Conservation (phyloP, 2,329 filamentous ascomycete species). For the Calonectria henricotiae region DNA sequence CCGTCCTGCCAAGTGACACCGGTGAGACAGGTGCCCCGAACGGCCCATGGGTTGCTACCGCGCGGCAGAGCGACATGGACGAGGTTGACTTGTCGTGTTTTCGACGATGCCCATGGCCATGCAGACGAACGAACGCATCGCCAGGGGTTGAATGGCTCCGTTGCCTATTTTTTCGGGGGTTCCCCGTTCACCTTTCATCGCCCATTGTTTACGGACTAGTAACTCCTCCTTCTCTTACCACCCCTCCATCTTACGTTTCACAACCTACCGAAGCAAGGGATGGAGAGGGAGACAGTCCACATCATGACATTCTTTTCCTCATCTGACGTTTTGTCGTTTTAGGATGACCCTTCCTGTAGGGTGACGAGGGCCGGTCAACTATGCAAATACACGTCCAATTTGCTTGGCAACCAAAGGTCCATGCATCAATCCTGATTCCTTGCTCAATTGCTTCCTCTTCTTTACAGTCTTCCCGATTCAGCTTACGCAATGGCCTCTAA, state of each 20-base stretch:
- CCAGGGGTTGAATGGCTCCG: constrained; percentile 2
- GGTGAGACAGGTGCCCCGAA: constrained; percentile 2
- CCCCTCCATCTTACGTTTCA: not conserved
- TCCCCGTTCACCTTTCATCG: too few relatives aligned
- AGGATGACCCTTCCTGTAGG: too few relatives aligned
- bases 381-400: too few relatives aligned
- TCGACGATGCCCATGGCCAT: constrained; percentile 9
- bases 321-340: too few relatives aligned
- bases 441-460: too few relatives aligned
- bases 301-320: too few relatives aligned
- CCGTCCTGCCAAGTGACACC: not conserved
- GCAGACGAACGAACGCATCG: constrained; percentile 16
- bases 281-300: too few relatives aligned
- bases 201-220: not conserved
- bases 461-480: too few relatives aligned
- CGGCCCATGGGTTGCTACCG: constrained; percentile 1
- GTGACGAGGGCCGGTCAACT: too few relatives aligned
- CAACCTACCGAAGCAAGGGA: not conserved
- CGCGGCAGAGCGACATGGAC: constrained; percentile 5
- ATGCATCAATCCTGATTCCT: too few relatives aligned
- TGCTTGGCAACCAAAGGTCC: too few relatives aligned
- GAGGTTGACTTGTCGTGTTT: constrained; percentile 15
- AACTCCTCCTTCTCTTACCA: not conserved
- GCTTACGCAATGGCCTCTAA: too few relatives aligned
- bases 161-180: not conserved